Percentiles rank a stretch among this genome's conserved stretches.
Evolutionary conservation across 768 basidiomycete genomes (phyloP).

Genomic region (Kwoniella mangroviensis): DNA sequence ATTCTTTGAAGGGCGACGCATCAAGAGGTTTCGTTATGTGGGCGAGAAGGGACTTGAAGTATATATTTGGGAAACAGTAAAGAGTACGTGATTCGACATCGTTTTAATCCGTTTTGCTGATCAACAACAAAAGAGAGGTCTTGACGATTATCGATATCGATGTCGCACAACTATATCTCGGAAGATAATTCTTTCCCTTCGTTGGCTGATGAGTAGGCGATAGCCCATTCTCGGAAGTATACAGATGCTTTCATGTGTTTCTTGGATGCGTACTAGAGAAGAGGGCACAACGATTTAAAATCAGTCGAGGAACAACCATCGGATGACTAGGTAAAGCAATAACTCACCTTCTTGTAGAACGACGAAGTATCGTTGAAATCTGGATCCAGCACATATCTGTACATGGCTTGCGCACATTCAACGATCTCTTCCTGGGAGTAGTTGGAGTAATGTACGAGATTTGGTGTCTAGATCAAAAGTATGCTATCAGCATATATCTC

Average conservation of each 20-base stretch:
- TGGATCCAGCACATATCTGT: conserved; percentile 74
- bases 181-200: conserved; percentile 22
- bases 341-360: conserved; percentile 72
- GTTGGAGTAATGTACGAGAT: conserved; percentile 82
- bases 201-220: conserved; percentile 13
- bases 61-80: background rate
- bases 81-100: background rate
- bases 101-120: background rate
- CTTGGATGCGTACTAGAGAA: conserved; percentile 71
- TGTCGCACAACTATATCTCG: conserved; percentile 8
- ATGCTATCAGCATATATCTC: conserved; percentile 17
- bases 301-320: too few relatives aligned
- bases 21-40: conserved; percentile 1
- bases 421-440: conserved; percentile 79
- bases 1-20: background rate
- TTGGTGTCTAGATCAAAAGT: conserved; percentile 67
- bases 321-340: background rate
- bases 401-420: conserved; percentile 80
- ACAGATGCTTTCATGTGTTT: conserved; percentile 79
- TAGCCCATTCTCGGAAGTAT: conserved; percentile 83
- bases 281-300: background rate
- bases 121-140: conserved; percentile 1
- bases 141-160: too few relatives aligned
- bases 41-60: background rate
- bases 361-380: conserved; percentile 67